Evolutionary conservation across 1,284 basidiomycete species (phyloP).

Genomic region (Gymnopus androsaceus): DNA sequence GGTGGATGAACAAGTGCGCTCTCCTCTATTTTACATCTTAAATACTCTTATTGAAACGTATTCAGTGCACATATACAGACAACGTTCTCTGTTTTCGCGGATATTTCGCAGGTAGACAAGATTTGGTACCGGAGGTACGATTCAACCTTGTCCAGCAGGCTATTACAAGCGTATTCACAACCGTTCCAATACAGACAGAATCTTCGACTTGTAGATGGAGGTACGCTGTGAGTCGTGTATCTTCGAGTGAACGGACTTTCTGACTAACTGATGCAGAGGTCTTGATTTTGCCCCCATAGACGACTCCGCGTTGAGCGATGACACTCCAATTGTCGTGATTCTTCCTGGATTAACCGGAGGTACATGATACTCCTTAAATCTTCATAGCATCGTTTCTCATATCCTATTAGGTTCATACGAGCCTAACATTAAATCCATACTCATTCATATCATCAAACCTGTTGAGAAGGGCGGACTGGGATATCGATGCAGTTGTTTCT

Average conservation of each 20-base stretch:
- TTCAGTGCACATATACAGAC: constrained; percentile 74
- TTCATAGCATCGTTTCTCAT: not conserved
- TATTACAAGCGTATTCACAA: not conserved
- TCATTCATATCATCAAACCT: constrained; percentile 39
- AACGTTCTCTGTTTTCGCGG: constrained; percentile 65
- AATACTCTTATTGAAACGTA: not conserved
- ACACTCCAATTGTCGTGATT: constrained; percentile 82
- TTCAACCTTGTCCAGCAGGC: not conserved
- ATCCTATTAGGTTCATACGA: constrained; percentile 75
- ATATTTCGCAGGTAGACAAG: constrained; percentile 74
- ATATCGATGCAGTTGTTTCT: constrained; percentile 18
- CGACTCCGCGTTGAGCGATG: constrained; percentile 51
- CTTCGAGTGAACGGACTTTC: not conserved
- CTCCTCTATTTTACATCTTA: not conserved
- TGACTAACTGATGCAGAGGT: constrained; percentile 45
- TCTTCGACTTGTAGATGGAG: constrained; percentile 44
- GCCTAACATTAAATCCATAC: constrained; percentile 82
- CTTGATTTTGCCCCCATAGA: constrained; percentile 72
- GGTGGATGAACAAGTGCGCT: constrained; percentile 71
- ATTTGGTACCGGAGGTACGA: constrained; percentile 71
- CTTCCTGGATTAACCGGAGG: constrained; percentile 90
- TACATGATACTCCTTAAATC: constrained; percentile 27
- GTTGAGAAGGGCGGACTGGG: constrained; percentile 15
- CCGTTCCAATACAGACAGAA: constrained; percentile 33
- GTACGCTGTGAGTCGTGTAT: constrained; percentile 42